Evolutionary conservation across 306 rosid species (phyloP), one percentile per base, ranked within the genome.

Genomic region (Glycine soja): DNA sequence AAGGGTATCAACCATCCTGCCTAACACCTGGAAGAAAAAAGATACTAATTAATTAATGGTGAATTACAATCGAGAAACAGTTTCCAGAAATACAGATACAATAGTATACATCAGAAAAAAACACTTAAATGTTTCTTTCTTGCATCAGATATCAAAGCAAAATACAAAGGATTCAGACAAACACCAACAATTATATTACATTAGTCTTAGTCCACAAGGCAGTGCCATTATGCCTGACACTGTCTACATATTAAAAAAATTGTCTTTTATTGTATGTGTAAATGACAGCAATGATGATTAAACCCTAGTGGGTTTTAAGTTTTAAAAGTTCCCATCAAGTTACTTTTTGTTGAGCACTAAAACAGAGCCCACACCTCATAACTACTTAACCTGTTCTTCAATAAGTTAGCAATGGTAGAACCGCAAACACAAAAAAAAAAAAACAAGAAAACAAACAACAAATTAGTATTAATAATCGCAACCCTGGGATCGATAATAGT

Each of bases 1-100:
- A 13, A 86, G 85, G 4, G 88, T 63, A 30, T 30, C 66, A 4
- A 84, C 77, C 92, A 90, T 84, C 62, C 81, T 82, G 65, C 76
- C 83, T 75, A 76, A 83, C 56, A 78, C 74, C 77, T 63, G 61
- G 64, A 79, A 83, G 40, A 32, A 46, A 81, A 38, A 14, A 63
- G 40, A 10, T n/a, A 59, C 43, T 40, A 80, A 66, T 61, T 47
- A 54, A 52, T 7, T 47, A 61, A 52, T 7, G 14, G 70, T 43
- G 45, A 56, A 62, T 45, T 6, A 16, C 62, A 73, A 54, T 38
- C 58, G 52, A 51, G 8, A 69, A 43, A 46, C 18, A 18, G 18
- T 14, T 70, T 74, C 50, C 38, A 32, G 10, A 74, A 6, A 75
- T 12, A 70, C 10, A 42, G 14, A 8, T 52, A 45, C 24, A 24